Evolutionary conservation across 139 green algal species (phyloP).

Genomic region (Gonium pectorale): DNA sequence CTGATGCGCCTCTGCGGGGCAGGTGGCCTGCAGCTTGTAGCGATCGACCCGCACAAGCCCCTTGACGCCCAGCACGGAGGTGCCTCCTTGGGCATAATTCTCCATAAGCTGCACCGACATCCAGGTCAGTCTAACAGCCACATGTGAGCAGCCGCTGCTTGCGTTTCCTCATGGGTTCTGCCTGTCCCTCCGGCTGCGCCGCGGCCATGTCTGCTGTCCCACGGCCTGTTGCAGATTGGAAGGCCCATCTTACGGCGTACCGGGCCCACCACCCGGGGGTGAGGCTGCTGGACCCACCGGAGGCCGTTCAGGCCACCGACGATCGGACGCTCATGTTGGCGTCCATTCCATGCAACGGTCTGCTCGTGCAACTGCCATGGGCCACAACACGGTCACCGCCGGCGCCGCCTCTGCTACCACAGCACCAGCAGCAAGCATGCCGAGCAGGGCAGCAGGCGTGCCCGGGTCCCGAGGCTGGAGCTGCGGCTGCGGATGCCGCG

Average conservation of each 20-base stretch:
- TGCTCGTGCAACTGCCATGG: not conserved
- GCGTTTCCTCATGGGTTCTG: no score
- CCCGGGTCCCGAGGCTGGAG: no score
- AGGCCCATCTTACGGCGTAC: not conserved
- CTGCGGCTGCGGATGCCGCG: no score
- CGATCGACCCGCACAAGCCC: not conserved
- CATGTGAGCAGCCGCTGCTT: no score
- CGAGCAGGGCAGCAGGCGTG: no score
- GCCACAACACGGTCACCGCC: no score
- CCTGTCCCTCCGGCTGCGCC: no score
- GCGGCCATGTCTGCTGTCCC: no score
- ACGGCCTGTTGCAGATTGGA: slow-evolving; percentile 33
- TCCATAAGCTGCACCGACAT: slow-evolving; percentile 33
- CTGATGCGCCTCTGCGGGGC: not conserved
- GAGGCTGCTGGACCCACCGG: not conserved
- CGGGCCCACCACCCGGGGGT: not conserved
- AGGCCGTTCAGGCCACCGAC: not conserved
- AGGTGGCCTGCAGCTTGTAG: not conserved
- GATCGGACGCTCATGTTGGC: slow-evolving; percentile 19
- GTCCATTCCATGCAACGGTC: not conserved
- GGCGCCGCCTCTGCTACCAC: no score
- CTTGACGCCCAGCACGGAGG: not conserved
- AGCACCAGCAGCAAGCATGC: no score
- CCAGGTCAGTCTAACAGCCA: slow-evolving; percentile 1
- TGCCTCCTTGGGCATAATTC: not conserved